Evolutionary conservation across 108 stramenopile species (phyloP), one percentile per base, ranked within the genome.

Genomic region (Fragilaria crotonensis): DNA sequence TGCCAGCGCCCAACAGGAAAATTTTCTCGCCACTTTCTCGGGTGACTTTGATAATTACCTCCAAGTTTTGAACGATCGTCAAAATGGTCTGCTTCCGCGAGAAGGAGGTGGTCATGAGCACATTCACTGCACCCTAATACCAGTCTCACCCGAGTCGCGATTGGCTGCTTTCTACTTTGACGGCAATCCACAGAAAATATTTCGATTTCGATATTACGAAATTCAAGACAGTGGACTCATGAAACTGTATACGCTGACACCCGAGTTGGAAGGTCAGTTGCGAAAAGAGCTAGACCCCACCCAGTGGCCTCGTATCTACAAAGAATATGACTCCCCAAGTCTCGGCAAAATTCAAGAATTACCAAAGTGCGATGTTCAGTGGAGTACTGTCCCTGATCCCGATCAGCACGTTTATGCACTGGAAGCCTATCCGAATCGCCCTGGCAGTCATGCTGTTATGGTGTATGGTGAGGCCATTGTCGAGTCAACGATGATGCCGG

Each of bases 31-130:
- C n/a, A n/a, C n/a, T n/a, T 91, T 91, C 68, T 82, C 83, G 59
- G 89, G 89, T 20, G 89, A 91, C 52, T 91, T 91, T 60, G 89
- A 91, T 65, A 91, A 91, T 45, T 87, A 91, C 60, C 23, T 78
- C 23, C 89, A 91, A 60, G 89, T 91, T 3, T 41, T 87, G 5
- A 54, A 73, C 45, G 89, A 90, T 75, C 78, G 89, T 45, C 41
- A 46, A 26, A 52, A 63, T 33, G 70, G 63, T 4, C 33, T 81
- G 9, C 26, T 60, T 18, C 89, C 89, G n/a, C 72, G 79, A 54
- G 84, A 91, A 57, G 89, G 89, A 25, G 89, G 89, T 18, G 85
- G 85, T 18, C 89, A 90, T 47, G 89, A 90, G 55, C 81, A 90
- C 33, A 84, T 90, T 54, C 89, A 90, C 44, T 84, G 83, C 59